Percentiles rank a stretch among this genome's conserved stretches.
These are phyloP conservation scores for Psidium friedrichsthalianum DNA, from an alignment of 345 rosid species.

Conservation along the genomic window DNA sequence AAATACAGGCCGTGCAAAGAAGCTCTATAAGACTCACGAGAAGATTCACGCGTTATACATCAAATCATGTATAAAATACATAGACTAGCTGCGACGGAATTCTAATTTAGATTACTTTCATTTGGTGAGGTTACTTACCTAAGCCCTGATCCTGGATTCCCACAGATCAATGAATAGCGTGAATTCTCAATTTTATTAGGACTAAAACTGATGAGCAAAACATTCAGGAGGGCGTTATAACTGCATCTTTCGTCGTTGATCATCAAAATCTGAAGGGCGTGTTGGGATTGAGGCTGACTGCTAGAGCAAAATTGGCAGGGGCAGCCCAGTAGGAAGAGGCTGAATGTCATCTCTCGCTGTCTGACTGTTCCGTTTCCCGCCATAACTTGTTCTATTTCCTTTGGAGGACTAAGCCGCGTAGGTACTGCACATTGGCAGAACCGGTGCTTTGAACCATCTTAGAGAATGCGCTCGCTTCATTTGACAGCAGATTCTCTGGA, in stretches of 20 bases:
- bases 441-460: constrained; percentile 78
- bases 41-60: too few relatives aligned
- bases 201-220: too few relatives aligned
- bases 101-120: too few relatives aligned
- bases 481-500: constrained; percentile 55
- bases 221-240: constrained; percentile 36
- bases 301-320: constrained; percentile 58
- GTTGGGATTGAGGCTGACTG: constrained; percentile 56
- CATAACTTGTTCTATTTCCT: constrained; percentile 8
- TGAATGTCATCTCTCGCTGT: constrained; percentile 17
- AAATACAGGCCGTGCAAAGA: too few relatives aligned
- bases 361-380: background rate
- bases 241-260: constrained; percentile 53
- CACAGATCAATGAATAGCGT: too few relatives aligned
- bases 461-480: constrained; percentile 52
- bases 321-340: constrained; percentile 87
- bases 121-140: too few relatives aligned
- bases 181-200: too few relatives aligned
- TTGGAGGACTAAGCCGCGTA: constrained; percentile 43
- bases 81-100: too few relatives aligned
- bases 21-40: too few relatives aligned
- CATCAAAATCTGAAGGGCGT: constrained; percentile 47
- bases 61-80: too few relatives aligned
- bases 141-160: too few relatives aligned
- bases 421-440: constrained; percentile 59